Base-by-base conservation (phyloP, 306 rosid genomes). In the Betula pendula region DNA sequence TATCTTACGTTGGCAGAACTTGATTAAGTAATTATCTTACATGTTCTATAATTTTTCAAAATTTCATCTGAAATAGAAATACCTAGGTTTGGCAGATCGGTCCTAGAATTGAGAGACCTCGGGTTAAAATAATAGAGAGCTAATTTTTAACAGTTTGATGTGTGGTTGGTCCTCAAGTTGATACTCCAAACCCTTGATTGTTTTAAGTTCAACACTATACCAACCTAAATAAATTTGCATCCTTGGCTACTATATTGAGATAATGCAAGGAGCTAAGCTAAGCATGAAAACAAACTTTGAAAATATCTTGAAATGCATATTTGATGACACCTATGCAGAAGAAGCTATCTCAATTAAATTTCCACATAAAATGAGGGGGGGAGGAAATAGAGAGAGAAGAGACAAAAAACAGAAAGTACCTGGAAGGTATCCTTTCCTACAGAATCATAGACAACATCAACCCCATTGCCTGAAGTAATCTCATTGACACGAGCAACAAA, bases 371-470 rank as follows among this genome's bases (percentile, higher is more conserved):
- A 6, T 3, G 5, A 5, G 48, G 3, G 8, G 29, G 5, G 8
- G 3, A 25, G 17, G 67, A 29, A 2, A 29, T 1, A 20, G 44
- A 27, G 38, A 59, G 47, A 8, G 19, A 58, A 17, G 49, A 44
- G 20, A 6, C 2, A 35, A 76, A 50, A 70, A 77, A 71, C 24
- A 75, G 65, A 63, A 8, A 52, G 66, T 92, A 92, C 98, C 96
- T 90, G 82, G 79, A 94, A 94, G 51, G 98, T 92, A 47, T 92
- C 96, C 81, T 92, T 94, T 79, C 97, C 97, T 2, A 94, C 97
- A 75, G 97, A 89, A 85, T 94, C 98, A 25, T 92, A 94, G 82
- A 94, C 98, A 4, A 90, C 97, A 73, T 94, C 89, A 66, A 94
- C 97, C 71, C 98, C 98, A 48, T 84, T 83, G 73, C 93, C 96